Evolutionary conservation across 2,329 filamentous ascomycete species (phyloP).

Genomic region (Endothia cerciana): DNA sequence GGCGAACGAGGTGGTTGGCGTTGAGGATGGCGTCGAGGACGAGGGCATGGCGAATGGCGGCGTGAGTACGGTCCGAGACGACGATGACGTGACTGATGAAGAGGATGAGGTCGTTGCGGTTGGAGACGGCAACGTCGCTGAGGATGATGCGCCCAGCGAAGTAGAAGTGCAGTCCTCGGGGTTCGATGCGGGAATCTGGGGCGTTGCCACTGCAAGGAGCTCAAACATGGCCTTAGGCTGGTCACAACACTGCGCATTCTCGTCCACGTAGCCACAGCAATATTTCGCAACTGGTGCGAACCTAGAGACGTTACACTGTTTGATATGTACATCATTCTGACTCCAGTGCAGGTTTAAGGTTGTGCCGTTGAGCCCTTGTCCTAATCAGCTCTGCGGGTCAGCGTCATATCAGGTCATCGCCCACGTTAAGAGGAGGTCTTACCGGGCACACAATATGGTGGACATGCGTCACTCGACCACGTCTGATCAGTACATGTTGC

Average conservation of each 20-base stretch:
- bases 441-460: constrained; percentile 18
- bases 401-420: background rate
- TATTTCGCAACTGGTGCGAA: background rate
- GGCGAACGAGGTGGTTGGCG: background rate
- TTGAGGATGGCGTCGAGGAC: background rate
- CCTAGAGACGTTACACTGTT: constrained; percentile 12
- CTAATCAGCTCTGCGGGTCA: background rate
- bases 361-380: background rate
- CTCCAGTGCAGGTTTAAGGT: background rate
- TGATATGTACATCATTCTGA: constrained; percentile 13
- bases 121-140: background rate
- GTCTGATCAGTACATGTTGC: constrained; percentile 20
- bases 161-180: background rate
- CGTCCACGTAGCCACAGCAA: constrained; percentile 14
- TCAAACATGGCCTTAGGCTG: constrained; percentile 13
- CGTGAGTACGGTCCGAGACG: background rate
- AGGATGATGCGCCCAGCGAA: background rate
- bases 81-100: background rate
- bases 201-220: background rate
- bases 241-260: constrained; percentile 11
- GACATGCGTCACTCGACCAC: constrained; percentile 14
- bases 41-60: constrained; percentile 1
- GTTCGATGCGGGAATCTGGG: background rate
- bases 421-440: background rate
- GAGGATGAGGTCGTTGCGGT: background rate